Conservation (phyloP, 2,329 filamentous ascomycete genomes). For the Exophiala sideris region DNA sequence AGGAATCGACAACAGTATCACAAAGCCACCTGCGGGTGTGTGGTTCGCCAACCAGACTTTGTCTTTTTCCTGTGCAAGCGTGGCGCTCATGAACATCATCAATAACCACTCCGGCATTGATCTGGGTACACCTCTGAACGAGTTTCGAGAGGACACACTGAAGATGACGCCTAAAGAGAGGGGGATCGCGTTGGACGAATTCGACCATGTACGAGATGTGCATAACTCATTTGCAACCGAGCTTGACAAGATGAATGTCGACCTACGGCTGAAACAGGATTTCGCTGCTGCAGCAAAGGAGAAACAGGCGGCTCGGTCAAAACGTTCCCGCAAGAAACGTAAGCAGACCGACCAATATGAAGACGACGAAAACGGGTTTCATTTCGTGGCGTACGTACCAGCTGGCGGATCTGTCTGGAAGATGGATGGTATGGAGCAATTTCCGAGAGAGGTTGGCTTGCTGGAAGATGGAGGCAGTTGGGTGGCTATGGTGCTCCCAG, state of each 20-base stretch:
- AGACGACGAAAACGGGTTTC: constrained; percentile 64
- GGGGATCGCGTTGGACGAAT: constrained; percentile 70
- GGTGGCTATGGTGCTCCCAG: constrained; percentile 22
- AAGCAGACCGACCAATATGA: constrained; percentile 44
- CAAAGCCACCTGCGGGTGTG: constrained; percentile 60
- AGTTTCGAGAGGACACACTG: constrained; percentile 71
- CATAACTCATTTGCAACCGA: constrained; percentile 83
- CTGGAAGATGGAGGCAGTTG: constrained; percentile 16
- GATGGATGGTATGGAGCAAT: constrained; percentile 74
- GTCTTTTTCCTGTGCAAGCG: constrained; percentile 83
- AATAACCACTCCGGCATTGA: constrained; percentile 71
- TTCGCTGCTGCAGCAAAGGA: constrained; percentile 38
- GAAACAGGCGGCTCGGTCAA: constrained; percentile 31
- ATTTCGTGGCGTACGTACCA: constrained; percentile 88
- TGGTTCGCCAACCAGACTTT: constrained; percentile 97
- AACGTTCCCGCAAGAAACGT: constrained; percentile 31
- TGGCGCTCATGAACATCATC: constrained; percentile 87
- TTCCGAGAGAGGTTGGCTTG: constrained; percentile 64
- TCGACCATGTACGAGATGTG: constrained; percentile 71
- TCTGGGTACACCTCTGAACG: constrained; percentile 66
- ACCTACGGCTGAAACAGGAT: constrained; percentile 51
- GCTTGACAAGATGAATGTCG: constrained; percentile 30
- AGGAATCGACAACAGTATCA: constrained; percentile 51
- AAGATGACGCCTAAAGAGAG: constrained; percentile 67
- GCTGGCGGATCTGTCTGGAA: constrained; percentile 75